Base-by-base conservation (phyloP, 2,329 filamentous ascomycete genomes). In the Hypoxylon sp. region DNA sequence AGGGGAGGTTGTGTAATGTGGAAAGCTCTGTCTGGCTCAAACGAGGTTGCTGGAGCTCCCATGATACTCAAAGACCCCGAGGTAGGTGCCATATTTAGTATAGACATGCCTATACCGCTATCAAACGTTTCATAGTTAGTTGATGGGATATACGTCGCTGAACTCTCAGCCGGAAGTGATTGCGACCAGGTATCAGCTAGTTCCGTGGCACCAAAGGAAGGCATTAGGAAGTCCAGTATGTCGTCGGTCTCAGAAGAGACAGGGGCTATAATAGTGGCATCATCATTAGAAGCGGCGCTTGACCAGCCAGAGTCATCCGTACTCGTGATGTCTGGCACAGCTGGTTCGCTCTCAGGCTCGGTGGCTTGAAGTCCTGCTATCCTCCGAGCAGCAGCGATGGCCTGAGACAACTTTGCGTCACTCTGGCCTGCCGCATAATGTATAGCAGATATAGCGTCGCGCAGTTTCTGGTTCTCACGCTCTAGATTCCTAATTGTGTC, bases 401-500 rank as follows among this genome's bases (percentile, higher is more conserved):
- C 60, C 24, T 42, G 24, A 1, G 59, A 57, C 44, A 72, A 24
- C 3, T 50, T n/a, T 1, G 29, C n/a, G 4, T 63, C 51, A 24
- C 50, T 50, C 9, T 52, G 59, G 11, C 57, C 44, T 10, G 50
- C 53, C 0, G 68, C 68, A 29, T 61, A 52, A 29, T 59, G 60
- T 35, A 72, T 69, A 6, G 52, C 56, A 3, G 50, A 53, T 37
- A 72, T 70, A 1, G 68, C 65, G 9, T 66, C 57, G 29, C 68
- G 68, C 5, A 72, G 46, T 31, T 26, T 66, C 47, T 57, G 52
- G 13, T 68, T 70, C 22, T 72, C 70, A 3, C 65, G 57, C 51
- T 71, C 59, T 4, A 72, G n/a, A 10, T 17, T 58, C 13, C 63
- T 59, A 48, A 72, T 72, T 2, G 65, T 67, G 31, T 72, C 70